Evolutionary conservation across 768 basidiomycete species (phyloP).

Genomic region (Pisolithus orientalis): DNA sequence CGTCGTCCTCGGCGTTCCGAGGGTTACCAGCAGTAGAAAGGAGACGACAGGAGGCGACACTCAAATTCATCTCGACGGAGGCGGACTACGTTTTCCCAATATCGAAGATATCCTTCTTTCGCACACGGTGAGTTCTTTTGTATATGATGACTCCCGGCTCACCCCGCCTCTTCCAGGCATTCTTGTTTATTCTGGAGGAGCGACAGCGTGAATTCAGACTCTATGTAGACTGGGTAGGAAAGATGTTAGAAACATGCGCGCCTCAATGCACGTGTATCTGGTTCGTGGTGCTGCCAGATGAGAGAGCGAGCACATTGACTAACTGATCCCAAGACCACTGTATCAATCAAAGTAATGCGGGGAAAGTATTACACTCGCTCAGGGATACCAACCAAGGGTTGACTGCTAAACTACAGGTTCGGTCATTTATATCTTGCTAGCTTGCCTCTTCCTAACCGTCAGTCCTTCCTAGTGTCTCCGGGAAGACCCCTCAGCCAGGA

Average conservation of each 20-base stretch:
- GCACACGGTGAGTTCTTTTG: constrained; percentile 59
- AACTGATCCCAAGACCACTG: constrained; percentile 64
- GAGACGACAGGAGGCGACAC: constrained; percentile 90
- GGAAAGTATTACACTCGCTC: constrained; percentile 67
- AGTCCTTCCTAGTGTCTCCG: constrained; percentile 51
- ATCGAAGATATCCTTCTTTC: constrained; percentile 87
- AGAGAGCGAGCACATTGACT: background rate
- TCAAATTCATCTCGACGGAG: constrained; percentile 92
- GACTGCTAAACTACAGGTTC: constrained; percentile 60
- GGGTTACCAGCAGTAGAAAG: constrained; percentile 76
- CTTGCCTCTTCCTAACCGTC: constrained; percentile 23
- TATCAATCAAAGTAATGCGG: constrained; percentile 77
- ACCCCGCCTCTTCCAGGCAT: constrained; percentile 40
- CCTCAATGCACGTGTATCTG: constrained; percentile 77
- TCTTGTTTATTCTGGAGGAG: constrained; percentile 85
- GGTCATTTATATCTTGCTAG: constrained; percentile 7
- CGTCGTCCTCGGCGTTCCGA: constrained; percentile 45
- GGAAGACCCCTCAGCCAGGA: constrained; percentile 71
- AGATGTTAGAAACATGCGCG: constrained; percentile 71
- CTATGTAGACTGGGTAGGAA: constrained; percentile 85
- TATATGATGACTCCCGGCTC: background rate
- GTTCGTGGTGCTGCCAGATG: constrained; percentile 31
- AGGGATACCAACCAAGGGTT: constrained; percentile 64
- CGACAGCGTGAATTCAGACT: constrained; percentile 88
- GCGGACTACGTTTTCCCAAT: constrained; percentile 91